Base-by-base conservation (phyloP, 164 flowering plant species). In the Cinnamomum chago region DNA sequence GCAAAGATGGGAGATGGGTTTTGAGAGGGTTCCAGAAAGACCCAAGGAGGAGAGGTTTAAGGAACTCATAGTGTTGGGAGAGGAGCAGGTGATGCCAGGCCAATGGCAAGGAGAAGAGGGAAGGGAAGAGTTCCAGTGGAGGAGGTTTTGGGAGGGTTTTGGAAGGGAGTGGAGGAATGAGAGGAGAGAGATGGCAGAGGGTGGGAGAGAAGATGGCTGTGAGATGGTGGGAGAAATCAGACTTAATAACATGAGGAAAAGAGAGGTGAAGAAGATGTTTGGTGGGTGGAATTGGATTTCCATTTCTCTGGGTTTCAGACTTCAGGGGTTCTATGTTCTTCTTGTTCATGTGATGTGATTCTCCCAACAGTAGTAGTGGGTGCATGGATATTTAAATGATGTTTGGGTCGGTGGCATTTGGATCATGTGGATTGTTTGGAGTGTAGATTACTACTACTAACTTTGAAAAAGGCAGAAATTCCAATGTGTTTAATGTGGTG, bases 31-130 rank as follows among this genome's bases (percentile, higher is more conserved):
- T 4, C 73, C 72, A 17, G 67, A 58, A 33, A 75, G 72, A 10
- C 77, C 68, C 11, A 68, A 62, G 68, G 52, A 64, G n/a, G 67
- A 68, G 73, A 75, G 60, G 77, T 69, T 69, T 25, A 75, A 50
- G 30, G 77, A 75, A 12, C 60, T 75, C 47, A 75, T 70, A 40
- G 58, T 35, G 47, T 40, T 5, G 28, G 35, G 11, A 2, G 58
- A 28, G 35, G n/a, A 14, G 68, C 77, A 75, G 12, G 58, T 47
- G 24, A 75, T 58, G 18, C 77, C 77, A 25, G 27, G 33, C 77
- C 73, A 75, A 11, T n/a, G 51, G 64, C 77, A 69, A 20, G 70
- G 33, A 30, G 68, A 62, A 9, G 70, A 68, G 23, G 50, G 40
- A 30, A 28, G 30, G 47, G 67, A 30, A 3, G 23, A 20, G 67